Evolutionary conservation across 768 basidiomycete species (phyloP).

Genomic region (Pleurotus platypus): DNA sequence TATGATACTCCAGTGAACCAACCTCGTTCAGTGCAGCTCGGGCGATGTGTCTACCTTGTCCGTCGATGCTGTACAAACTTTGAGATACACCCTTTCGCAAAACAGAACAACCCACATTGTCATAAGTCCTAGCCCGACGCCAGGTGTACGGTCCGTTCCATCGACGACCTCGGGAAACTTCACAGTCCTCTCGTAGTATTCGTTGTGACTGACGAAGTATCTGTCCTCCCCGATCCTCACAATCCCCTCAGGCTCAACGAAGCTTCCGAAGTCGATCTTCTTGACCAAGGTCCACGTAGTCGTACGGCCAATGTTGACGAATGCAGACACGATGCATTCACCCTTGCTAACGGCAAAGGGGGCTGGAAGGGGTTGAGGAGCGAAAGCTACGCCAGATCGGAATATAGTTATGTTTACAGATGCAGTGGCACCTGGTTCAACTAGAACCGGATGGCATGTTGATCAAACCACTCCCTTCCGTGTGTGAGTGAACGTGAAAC

Average conservation of each 20-base stretch:
- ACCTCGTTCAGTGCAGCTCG: constrained; percentile 2
- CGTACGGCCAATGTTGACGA: not conserved
- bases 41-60: not conserved
- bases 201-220: constrained; percentile 5
- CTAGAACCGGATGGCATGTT: not conserved
- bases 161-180: constrained; percentile 2
- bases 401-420: not conserved
- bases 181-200: constrained; percentile 1
- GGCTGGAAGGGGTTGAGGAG: not conserved
- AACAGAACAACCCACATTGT: not conserved
- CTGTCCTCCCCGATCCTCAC: constrained; percentile 4
- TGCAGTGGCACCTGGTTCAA: not conserved
- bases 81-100: not conserved
- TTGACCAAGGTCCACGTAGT: constrained; percentile 1
- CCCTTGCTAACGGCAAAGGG: constrained; percentile 3
- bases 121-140: constrained; percentile 2
- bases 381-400: not conserved
- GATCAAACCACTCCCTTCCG: too few species aligned
- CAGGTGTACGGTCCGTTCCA: constrained; percentile 4
- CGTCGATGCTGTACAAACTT: not conserved
- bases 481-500: not conserved
- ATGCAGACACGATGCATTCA: constrained; percentile 5
- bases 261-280: constrained; percentile 1
- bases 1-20: not conserved
- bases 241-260: constrained; percentile 6